Conservation (phyloP, 2,329 filamentous ascomycete genomes). For the Alternaria sp. region DNA sequence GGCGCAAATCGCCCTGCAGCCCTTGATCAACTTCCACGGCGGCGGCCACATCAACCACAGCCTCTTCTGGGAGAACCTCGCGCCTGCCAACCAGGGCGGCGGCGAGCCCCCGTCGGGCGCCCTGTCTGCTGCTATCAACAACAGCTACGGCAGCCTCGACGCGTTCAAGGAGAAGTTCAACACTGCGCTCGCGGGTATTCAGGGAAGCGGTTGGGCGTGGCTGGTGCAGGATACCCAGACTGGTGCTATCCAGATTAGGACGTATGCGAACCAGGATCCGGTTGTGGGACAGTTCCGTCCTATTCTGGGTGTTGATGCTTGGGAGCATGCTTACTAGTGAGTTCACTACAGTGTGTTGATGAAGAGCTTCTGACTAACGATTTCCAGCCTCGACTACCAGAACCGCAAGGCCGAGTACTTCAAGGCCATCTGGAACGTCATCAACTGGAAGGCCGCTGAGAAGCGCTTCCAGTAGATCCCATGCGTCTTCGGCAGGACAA, state of each 20-base stretch:
- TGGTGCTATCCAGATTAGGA: constrained; percentile 66
- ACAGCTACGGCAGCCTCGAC: constrained; percentile 64
- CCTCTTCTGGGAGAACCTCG: constrained; percentile 74
- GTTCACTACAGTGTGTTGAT: rapidly evolving
- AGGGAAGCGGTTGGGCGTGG: constrained; percentile 70
- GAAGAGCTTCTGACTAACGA: background rate
- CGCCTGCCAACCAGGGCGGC: constrained; percentile 70
- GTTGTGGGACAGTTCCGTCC: constrained; percentile 83
- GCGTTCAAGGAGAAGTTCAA: constrained; percentile 69
- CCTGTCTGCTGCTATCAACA: constrained; percentile 64
- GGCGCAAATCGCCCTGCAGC: constrained; percentile 61
- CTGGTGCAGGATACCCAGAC: constrained; percentile 68
- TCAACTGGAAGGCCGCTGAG: constrained; percentile 93
- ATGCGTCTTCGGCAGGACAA: background rate
- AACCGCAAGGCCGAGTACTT: constrained; percentile 98
- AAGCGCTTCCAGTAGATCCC: constrained; percentile 66
- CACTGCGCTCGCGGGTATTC: constrained; percentile 67
- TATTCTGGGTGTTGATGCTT: constrained; percentile 88
- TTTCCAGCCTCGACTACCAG: constrained; percentile 76
- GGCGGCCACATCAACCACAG: constrained; percentile 71
- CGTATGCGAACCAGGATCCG: constrained; percentile 87
- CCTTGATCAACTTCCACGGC: constrained; percentile 70
- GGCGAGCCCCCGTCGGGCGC: constrained; percentile 67
- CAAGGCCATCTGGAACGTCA: constrained; percentile 87
- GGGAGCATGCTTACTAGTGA: constrained; percentile 71